phyloP scores from a whole-genome alignment of 2,329 filamentous ascomycete species.

The Colletotrichum lupini region DNA sequence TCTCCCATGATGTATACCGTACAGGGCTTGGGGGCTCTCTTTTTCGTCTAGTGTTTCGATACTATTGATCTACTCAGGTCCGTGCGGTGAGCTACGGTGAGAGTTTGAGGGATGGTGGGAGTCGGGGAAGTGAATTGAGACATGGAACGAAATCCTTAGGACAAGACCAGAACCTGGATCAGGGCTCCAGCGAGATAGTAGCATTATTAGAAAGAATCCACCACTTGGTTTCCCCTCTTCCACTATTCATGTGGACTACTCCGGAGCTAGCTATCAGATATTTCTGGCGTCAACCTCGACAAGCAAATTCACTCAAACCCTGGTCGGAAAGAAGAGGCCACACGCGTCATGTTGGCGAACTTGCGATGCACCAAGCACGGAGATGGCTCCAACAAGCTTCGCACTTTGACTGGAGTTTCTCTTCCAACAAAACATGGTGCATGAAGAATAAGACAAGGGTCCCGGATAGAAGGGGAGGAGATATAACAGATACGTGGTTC shows the following conservation, averaged over 20 bases:
- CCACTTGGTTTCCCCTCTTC: not conserved
- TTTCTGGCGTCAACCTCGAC: not conserved
- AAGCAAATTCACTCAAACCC: not conserved
- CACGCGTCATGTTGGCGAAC: not conserved
- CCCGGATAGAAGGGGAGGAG: not conserved
- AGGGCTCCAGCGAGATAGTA: slow-evolving; percentile 14
- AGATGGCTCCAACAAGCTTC: not conserved
- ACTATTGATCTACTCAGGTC: slow-evolving; percentile 8
- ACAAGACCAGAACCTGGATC: slow-evolving; percentile 11
- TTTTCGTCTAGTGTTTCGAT: not conserved
- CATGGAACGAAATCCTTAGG: slow-evolving; percentile 4
- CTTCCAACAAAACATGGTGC: not conserved
- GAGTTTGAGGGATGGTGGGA: not conserved
- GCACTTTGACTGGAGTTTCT: not conserved
- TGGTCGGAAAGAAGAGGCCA: not conserved
- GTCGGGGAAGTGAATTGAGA: not conserved
- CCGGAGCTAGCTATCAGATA: too few relatives aligned
- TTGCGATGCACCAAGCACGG: not conserved
- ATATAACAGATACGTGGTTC: not conserved
- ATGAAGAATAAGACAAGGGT: not conserved
- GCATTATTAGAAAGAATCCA: slow-evolving; percentile 14
- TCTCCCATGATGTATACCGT: slow-evolving; percentile 35
- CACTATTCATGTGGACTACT: not conserved
- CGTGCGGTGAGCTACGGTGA: slow-evolving; percentile 22
- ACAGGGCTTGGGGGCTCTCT: too few relatives aligned